Base-by-base conservation (phyloP, 78 protist species). In the Mastigamoeba balamuthi region DNA sequence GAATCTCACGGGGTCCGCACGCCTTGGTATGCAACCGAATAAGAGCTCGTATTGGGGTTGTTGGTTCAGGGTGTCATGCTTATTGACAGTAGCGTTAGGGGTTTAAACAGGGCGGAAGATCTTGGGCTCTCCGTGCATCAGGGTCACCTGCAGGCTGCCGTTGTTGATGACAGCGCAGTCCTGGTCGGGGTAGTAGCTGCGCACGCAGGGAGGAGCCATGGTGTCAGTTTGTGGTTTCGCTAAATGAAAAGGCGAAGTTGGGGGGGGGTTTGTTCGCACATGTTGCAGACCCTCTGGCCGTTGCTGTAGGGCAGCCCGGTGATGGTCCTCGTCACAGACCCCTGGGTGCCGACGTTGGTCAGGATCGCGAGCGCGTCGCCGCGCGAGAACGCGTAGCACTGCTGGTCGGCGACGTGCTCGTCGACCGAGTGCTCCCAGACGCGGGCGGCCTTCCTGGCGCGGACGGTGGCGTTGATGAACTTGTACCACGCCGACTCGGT, bases 331-430 rank as follows among this genome's bases (percentile, higher is more conserved):
- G n/a, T n/a, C n/a, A n/a, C n/a, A n/a, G n/a, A n/a, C n/a, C n/a
- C n/a, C n/a, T n/a, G n/a, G n/a, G n/a, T n/a, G n/a, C n/a, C n/a
- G n/a, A 69, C 87, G 44, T 91, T 91, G n/a, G 95, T 91, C 23
- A 84, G 38, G 1, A 88, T 90, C 6, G 84, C 78, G 37, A 91
- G 65, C 28, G 40, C 53, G 10, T 53, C 27, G 27, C 95, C 95
- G 37, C 92, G 68, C 23, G 79, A 48, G 67, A 72, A 91, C 6
- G 81, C 86, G 52, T 88, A 88, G 72, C 87, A 70, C 6, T 71
- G 1, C 64, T 86, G 84, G 41, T 67, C 78, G 37, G 78, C 66
- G 43, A 64, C 86, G 3, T 74, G 36, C 80, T 86, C 83, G 10
- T 81, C 40, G 2, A 38, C 79, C 8, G 44, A 25, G 9, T 6